These are phyloP conservation scores for Ampelomyces quisqualis DNA, from an alignment of 2,329 filamentous ascomycete species.

Conservation along the genomic window DNA sequence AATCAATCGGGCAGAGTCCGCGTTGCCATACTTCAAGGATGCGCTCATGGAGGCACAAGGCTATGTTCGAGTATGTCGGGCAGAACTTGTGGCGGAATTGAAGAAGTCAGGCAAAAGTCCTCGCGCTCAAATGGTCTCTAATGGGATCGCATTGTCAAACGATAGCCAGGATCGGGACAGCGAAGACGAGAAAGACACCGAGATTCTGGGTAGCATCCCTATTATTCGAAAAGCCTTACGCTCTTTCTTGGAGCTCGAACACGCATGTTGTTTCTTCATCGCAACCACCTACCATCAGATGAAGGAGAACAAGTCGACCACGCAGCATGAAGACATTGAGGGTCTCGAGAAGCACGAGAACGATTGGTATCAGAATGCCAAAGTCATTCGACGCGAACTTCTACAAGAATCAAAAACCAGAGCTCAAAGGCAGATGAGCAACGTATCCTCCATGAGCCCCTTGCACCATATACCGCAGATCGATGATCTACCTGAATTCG, in stretches of 20 bases:
- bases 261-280: conserved; percentile 80
- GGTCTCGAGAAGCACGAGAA: conserved; percentile 69
- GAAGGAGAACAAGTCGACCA: conserved; percentile 67
- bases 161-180: conserved; percentile 40
- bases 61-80: conserved; percentile 64
- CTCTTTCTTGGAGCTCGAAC: conserved; percentile 73
- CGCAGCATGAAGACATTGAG: conserved; percentile 65
- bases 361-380: conserved; percentile 74
- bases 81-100: conserved; percentile 59
- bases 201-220: conserved; percentile 52
- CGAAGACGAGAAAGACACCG: conserved; percentile 43
- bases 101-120: conserved; percentile 33
- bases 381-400: conserved; percentile 74
- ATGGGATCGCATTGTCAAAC: conserved; percentile 17
- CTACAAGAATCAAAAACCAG: conserved; percentile 60
- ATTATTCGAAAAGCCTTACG: conserved; percentile 67
- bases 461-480: conserved; percentile 28
- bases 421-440: conserved; percentile 65
- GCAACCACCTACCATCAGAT: conserved; percentile 83
- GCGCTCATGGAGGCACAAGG: conserved; percentile 45
- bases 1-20: conserved; percentile 58
- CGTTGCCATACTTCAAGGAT: conserved; percentile 68
- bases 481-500: conserved; percentile 59
- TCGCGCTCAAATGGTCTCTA: too few relatives aligned
- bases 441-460: conserved; percentile 36